These are phyloP conservation scores for Aspergillus niger DNA, from an alignment of 2,329 filamentous ascomycete genomes.

Conservation along the genomic window DNA sequence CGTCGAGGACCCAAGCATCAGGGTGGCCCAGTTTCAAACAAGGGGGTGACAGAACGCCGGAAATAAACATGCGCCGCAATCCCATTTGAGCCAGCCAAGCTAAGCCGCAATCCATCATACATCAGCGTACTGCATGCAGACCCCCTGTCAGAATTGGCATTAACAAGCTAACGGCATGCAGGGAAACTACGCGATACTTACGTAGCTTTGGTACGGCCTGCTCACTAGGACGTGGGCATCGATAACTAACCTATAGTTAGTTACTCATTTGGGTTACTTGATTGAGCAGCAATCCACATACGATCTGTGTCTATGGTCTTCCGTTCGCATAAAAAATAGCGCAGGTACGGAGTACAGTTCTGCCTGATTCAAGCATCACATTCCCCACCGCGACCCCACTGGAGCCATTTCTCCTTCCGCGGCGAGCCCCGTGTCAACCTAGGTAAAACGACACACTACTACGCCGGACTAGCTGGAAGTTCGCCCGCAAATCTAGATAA, in stretches of 20 bases:
- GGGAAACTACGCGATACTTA: neutral
- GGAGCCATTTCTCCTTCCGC: neutral
- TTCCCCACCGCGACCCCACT: neutral
- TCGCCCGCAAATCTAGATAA: no score
- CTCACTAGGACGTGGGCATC: neutral
- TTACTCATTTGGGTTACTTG: neutral
- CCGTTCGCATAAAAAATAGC: neutral
- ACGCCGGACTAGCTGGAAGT: neutral
- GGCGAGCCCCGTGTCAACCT: neutral
- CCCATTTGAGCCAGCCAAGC: neutral
- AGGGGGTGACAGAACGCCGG: conserved; percentile 5
- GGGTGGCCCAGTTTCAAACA: conserved; percentile 7
- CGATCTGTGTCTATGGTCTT: neutral
- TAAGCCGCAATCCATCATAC: conserved; percentile 1
- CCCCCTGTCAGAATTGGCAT: neutral
- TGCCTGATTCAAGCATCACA: neutral
- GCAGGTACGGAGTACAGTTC: neutral
- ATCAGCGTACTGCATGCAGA: neutral
- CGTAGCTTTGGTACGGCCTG: neutral
- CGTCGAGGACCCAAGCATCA: conserved; percentile 12
- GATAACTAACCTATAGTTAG: no score
- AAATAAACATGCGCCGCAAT: neutral
- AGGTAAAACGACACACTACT: neutral
- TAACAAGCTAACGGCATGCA: neutral
- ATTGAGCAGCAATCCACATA: neutral